A percentile compares a stretch with the other conserved stretches of the same genome.
Conservation (phyloP, 202 grass and related monocot genomes). For the Eragrostis tef region DNA sequence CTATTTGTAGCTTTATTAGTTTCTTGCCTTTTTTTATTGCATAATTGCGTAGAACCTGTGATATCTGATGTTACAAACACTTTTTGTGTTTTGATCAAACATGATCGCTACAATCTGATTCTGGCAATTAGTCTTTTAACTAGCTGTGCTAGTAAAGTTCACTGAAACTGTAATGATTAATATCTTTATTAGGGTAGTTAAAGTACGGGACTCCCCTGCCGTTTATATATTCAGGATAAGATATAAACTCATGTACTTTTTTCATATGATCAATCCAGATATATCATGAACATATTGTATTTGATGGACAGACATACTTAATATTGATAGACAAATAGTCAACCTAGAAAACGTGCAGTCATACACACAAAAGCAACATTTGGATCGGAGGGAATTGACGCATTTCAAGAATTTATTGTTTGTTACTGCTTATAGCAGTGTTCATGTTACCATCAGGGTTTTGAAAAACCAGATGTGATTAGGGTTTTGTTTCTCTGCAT, state of each 20-base stretch:
- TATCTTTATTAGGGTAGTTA: background rate
- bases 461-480: background rate
- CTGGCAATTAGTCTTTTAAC: background rate
- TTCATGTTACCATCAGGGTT: background rate
- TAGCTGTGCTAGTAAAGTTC: constrained; percentile 6
- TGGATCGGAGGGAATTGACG: background rate
- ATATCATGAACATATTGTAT: constrained; percentile 1
- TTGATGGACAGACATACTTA: no score
- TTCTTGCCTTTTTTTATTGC: constrained; percentile 9
- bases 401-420: constrained; percentile 18
- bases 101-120: background rate
- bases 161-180: background rate
- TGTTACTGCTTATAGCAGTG: background rate
- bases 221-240: no score
- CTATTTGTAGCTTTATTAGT: background rate
- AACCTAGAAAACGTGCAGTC: background rate
- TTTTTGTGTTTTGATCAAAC: background rate
- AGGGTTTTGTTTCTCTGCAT: background rate
- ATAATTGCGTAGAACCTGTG: constrained; percentile 33
- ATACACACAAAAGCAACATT: constrained; percentile 10
- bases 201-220: no score
- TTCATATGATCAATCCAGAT: background rate
- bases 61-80: constrained; percentile 29
- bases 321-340: background rate
- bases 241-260: constrained; percentile 1